Conservation (phyloP, 305 asterid species). For the Solanum hybrid region DNA sequence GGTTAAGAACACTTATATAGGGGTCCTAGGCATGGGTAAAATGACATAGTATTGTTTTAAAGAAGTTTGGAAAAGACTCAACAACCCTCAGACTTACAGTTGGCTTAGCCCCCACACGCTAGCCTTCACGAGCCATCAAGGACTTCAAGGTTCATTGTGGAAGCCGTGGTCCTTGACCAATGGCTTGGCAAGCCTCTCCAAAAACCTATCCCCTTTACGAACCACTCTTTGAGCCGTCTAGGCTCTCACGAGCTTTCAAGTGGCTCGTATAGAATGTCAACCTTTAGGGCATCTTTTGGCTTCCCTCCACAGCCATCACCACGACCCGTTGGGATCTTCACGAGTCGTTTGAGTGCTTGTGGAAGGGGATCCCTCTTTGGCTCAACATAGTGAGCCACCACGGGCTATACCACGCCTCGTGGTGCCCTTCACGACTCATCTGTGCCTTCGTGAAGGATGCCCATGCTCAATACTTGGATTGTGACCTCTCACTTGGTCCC, state of each 20-base stretch:
- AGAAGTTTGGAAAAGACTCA: not conserved
- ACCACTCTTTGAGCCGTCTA: not conserved
- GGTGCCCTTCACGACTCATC: not conserved
- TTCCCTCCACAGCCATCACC: not conserved
- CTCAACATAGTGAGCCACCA: not conserved
- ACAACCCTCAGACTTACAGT: not conserved
- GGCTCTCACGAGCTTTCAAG: not conserved
- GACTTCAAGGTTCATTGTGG: not conserved
- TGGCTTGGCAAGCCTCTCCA: not conserved
- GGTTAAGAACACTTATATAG: not conserved
- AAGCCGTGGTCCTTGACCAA: not conserved
- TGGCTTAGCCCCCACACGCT: not conserved
- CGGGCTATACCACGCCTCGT: not conserved
- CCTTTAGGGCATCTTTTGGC: not conserved
- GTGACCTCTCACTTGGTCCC: not conserved
- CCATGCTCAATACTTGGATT: not conserved
- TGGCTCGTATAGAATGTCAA: not conserved
- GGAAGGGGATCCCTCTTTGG: not conserved
- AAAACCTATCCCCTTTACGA: not conserved
- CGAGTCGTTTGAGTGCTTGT: not conserved
- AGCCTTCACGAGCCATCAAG: not conserved
- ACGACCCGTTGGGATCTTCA: not conserved
- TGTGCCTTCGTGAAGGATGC: not conserved
- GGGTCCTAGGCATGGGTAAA: not conserved
- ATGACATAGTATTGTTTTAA: not conserved